Conservation (phyloP, 2,329 filamentous ascomycete genomes). For the Hypoxylon sp. region DNA sequence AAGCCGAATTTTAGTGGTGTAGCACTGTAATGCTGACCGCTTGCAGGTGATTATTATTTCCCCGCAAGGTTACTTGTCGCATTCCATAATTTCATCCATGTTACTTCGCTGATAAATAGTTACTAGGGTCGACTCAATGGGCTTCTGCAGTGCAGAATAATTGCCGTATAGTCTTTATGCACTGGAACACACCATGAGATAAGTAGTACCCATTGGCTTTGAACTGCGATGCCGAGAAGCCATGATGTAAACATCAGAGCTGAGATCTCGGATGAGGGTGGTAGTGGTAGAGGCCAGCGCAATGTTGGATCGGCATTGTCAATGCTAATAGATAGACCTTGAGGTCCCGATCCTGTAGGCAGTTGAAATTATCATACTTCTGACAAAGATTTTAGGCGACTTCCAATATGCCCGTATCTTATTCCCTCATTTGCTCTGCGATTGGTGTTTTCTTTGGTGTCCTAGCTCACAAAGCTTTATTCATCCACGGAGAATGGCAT, state of each 20-base stretch:
- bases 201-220: not conserved
- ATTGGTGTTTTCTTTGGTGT: not conserved
- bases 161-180: not conserved
- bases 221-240: not conserved
- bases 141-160: too few relatives aligned
- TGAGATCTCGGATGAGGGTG: not conserved
- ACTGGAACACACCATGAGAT: conserved; percentile 1
- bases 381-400: not conserved
- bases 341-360: not conserved
- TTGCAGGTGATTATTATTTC: not conserved
- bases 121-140: too few relatives aligned
- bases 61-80: not conserved
- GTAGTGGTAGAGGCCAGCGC: not conserved
- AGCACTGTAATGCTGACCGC: not conserved
- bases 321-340: conserved; percentile 1
- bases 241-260: not conserved
- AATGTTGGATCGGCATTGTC: not conserved
- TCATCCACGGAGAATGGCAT: conserved; percentile 7
- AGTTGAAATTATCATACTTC: not conserved
- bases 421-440: not conserved
- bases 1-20: not conserved
- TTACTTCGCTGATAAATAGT: too few relatives aligned
- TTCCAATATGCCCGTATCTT: not conserved
- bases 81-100: too few relatives aligned
- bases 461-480: not conserved